Base-by-base conservation (phyloP, 805 yeast species). In the Candida dajiaensis region DNA sequence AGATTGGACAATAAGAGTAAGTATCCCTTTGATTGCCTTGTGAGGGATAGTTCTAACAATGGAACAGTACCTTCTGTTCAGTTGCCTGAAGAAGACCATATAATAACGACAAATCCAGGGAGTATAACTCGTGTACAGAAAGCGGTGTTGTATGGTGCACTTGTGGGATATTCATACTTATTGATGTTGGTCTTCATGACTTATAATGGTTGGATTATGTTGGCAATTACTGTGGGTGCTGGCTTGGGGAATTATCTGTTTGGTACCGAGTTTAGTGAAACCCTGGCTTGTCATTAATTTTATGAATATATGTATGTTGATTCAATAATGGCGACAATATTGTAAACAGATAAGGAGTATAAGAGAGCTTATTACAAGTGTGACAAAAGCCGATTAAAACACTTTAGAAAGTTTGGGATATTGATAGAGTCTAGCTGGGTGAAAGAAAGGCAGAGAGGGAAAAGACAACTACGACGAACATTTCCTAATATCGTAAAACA, bases 161-260 rank as follows among this genome's bases (percentile, higher is more conserved):
- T 82, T 57, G 86, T 84, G 6, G 81, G 81, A 1, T 83, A 80
- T 57, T 81, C 89, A 4, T 83, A 84, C 57, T 67, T 81, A 69
- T 66, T 81, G 56, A 86, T 87, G 95, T 74, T 86, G 54, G 77
- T 88, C 0, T 87, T 86, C 55, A 87, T 87, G 96, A 85, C 92
- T 6, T 87, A 84, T 63, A 86, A 86, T 60, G 87, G 92, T 12
- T 87, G 90, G 90, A 74, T 81, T 29, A 85, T 86, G 94, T 41
- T 78, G 8, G 80, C 92, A 3, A 85, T 85, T 10, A 80, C 78
- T 1, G 52, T 73, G 2, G 95, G 95, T 2, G 94, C 94, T 2
- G 73, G 71, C n/a, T 20, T 77, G 22, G 95, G 95, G 1, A 74
- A 81, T 59, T 80, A 72, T 55, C 31, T 77, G 11, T 87, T 88